phyloP scores from a whole-genome alignment of 345 rosid species.

The Heritiera littoralis region DNA sequence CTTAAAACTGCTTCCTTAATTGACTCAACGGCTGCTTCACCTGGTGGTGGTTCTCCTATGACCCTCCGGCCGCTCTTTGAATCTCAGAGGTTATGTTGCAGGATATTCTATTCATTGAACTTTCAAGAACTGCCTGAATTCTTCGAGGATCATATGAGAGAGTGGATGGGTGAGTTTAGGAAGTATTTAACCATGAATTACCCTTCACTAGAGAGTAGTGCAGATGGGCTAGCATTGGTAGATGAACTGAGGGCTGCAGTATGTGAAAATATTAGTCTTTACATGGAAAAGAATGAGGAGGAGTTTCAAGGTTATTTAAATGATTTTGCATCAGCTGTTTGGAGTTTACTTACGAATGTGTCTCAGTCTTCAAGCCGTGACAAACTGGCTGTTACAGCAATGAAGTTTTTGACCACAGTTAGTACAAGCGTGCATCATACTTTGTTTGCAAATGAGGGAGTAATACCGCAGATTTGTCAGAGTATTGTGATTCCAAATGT shows the following conservation, averaged over 20 bases:
- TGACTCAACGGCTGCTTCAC: constrained; percentile 50
- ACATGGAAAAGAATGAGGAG: constrained; percentile 95
- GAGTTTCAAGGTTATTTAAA: constrained; percentile 72
- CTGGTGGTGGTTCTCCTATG: constrained; percentile 46
- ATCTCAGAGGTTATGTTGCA: constrained; percentile 85
- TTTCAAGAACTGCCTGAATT: constrained; percentile 91
- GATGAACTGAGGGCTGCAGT: constrained; percentile 85
- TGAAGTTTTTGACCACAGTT: constrained; percentile 91
- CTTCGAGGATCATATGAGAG: constrained; percentile 92
- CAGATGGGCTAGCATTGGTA: constrained; percentile 55
- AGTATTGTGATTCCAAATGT: constrained; percentile 94
- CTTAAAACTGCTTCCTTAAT: constrained; percentile 61
- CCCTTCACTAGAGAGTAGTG: constrained; percentile 56
- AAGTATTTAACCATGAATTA: constrained; percentile 65
- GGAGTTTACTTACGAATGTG: constrained; percentile 83
- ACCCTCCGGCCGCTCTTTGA: constrained; percentile 64
- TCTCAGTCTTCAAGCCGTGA: constrained; percentile 74
- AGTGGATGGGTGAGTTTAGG: constrained; percentile 91
- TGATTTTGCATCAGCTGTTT: constrained; percentile 78
- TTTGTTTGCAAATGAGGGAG: constrained; percentile 73
- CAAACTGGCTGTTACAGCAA: constrained; percentile 77
- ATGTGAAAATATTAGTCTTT: constrained; percentile 90
- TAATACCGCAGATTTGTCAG: constrained; percentile 82
- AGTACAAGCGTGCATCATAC: constrained; percentile 92
- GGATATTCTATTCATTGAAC: constrained; percentile 82